Evolutionary conservation across 257 asterid genomes (phyloP).

Genomic region (Verbascum thapsus): DNA sequence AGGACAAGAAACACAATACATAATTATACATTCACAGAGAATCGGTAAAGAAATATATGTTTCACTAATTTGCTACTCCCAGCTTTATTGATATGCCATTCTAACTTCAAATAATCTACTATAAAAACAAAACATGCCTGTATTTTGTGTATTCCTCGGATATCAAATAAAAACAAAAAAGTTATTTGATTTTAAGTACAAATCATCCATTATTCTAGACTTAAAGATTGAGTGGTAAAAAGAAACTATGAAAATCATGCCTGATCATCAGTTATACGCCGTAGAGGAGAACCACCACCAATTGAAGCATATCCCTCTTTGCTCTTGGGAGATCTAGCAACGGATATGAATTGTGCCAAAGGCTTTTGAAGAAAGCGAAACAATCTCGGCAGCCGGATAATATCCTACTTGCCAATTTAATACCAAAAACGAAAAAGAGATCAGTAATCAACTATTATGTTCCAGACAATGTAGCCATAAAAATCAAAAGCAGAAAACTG

Average conservation of each 20-base stretch:
- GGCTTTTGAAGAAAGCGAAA: slow-evolving; percentile 97
- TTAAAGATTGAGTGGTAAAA: slow-evolving; percentile 19
- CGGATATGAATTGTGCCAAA: slow-evolving; percentile 90
- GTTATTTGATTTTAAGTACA: slow-evolving; percentile 26
- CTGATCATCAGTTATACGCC: slow-evolving; percentile 97
- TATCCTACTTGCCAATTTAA: slow-evolving; percentile 64
- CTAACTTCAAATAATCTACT: neutral
- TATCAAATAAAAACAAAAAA: slow-evolving; percentile 21
- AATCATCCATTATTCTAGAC: slow-evolving; percentile 13
- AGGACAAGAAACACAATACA: neutral
- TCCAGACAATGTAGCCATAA: slow-evolving; percentile 21
- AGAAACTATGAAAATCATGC: slow-evolving; percentile 40
- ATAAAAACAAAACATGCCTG: neutral
- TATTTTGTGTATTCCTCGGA: slow-evolving; percentile 16
- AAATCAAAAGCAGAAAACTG: slow-evolving; percentile 28
- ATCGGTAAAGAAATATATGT: neutral
- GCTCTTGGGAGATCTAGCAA: slow-evolving; percentile 95
- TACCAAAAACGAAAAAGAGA: slow-evolving; percentile 20
- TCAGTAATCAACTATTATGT: slow-evolving; percentile 15
- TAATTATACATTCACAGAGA: slow-evolving; percentile 7
- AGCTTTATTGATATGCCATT: neutral
- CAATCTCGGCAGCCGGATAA: slow-evolving; percentile 90
- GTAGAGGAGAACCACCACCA: slow-evolving; percentile 99
- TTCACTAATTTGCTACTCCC: neutral
- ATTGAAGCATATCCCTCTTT: slow-evolving; percentile 98